Base-by-base conservation (phyloP, 495 filamentous ascomycete genomes). In the Viridothelium virens region DNA sequence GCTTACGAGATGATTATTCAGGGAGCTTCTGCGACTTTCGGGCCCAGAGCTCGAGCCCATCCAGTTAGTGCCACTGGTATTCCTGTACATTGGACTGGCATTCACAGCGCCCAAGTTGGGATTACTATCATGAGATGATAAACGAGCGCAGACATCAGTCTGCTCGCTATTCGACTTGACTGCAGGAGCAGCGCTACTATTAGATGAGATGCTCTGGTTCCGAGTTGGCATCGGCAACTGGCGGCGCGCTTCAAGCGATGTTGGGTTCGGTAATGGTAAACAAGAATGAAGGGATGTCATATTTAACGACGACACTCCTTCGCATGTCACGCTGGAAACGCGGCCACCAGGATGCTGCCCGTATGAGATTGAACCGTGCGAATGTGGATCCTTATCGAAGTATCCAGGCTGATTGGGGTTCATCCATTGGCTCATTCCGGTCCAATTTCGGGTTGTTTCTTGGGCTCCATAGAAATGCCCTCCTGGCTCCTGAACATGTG, bases 231-330 rank as follows among this genome's bases (percentile, higher is more conserved):
- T 36, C 31, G 53, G 53, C 31, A 59, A 36, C 31, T 59, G 53
- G 36, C 36, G 53, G 36, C 53, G 53, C 14, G 53, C 53, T 36
- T 59, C 53, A 36, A 59, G 53, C 5, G 53, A 33, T n/a, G 53
- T 31, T 59, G 2, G 31, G 36, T 34, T 36, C 7, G 72, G 72
- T 25, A 77, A 70, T 9, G 72, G 72, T 25, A 77, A 70, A 1
- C 67, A 72, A 37, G 71, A 70, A 31, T 74, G 67, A 14, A 77
- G 47, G 1, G 70, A 70, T 14, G 69, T 68, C 75, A 77, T 75
- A 67, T 70, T 73, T 10, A 77, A 68, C 2, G 71, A 64, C 14
- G 74, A 74, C 16, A 67, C 48, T 16, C 47, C 14, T 56, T 74
- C 74, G 36, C 47, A 66, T 3, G 62, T 67, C 14, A 71, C 68